Conservation (phyloP, 164 flowering plant genomes). For the Aristolochia californica region DNA sequence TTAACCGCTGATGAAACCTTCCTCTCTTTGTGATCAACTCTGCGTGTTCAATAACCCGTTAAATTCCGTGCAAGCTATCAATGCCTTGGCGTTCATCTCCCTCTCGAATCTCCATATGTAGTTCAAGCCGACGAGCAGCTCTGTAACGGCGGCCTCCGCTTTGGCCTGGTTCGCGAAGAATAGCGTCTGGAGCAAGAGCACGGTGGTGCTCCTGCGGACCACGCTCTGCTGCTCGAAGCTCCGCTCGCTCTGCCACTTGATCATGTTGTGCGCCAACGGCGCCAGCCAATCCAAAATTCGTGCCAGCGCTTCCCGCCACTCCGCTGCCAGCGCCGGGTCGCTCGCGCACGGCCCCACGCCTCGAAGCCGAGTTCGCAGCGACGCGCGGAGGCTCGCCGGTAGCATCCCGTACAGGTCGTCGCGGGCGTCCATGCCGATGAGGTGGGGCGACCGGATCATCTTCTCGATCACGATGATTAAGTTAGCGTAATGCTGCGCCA, state of each 20-base stretch:
- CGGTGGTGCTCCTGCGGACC: constrained; percentile 34
- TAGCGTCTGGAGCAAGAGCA: constrained; percentile 67
- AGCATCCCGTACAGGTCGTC: constrained; percentile 84
- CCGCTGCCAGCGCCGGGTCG: constrained; percentile 68
- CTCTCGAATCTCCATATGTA: constrained; percentile 93
- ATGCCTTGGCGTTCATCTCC: constrained; percentile 81
- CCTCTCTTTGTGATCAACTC: too few relatives aligned
- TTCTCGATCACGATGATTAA: constrained; percentile 79
- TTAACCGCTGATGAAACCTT: too few relatives aligned
- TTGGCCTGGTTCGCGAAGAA: constrained; percentile 74
- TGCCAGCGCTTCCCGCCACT: constrained; percentile 73
- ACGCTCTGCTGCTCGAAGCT: constrained; percentile 81
- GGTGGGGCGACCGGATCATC: constrained; percentile 71
- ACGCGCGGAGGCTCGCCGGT: constrained; percentile 50
- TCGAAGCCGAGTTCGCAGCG: constrained; percentile 51
- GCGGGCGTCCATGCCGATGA: constrained; percentile 74
- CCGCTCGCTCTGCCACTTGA: constrained; percentile 89
- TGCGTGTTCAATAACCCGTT: constrained; percentile 26
- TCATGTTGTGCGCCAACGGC: constrained; percentile 86
- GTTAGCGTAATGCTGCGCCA: constrained; percentile 73
- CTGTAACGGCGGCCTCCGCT: constrained; percentile 90
- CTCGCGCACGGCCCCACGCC: constrained; percentile 65
- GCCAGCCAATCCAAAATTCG: constrained; percentile 75
- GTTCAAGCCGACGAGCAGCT: constrained; percentile 83
- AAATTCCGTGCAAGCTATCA: constrained; percentile 44